phyloP scores from a whole-genome alignment of 345 rosid species.

The Toxicodendron radicans region DNA sequence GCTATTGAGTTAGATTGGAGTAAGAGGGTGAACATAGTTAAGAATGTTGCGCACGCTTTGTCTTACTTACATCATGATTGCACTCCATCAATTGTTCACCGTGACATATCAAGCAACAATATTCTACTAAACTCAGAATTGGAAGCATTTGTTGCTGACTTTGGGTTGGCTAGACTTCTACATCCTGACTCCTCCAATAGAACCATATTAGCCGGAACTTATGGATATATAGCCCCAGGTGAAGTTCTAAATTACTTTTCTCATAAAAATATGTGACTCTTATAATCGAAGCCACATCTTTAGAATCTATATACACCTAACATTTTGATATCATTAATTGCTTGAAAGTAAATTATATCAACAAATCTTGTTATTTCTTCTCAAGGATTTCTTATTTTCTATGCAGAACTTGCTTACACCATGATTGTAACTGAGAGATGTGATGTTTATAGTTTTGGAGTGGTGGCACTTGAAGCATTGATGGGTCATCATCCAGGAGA shows the following conservation, averaged over 20 bases:
- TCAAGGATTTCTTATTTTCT: no score
- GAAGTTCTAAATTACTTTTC: neutral
- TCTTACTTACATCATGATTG: neutral
- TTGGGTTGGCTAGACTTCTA: constrained; percentile 19
- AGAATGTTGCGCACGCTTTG: constrained; percentile 11
- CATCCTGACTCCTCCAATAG: constrained; percentile 15
- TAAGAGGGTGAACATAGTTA: constrained; percentile 15
- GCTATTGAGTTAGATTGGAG: constrained; percentile 18
- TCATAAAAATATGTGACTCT: neutral
- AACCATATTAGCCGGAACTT: constrained; percentile 12
- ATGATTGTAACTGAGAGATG: neutral
- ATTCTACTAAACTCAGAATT: neutral
- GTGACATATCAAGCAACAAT: neutral
- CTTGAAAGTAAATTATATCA: neutral
- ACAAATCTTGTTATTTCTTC: no score
- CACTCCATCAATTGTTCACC: neutral
- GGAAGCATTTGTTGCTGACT: constrained; percentile 12
- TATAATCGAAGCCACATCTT: neutral
- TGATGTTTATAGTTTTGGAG: neutral
- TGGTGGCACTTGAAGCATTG: neutral
- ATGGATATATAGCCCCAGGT: constrained; percentile 23
- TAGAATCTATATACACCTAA: neutral
- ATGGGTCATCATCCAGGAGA: neutral
- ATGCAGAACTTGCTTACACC: neutral
- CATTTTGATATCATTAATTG: neutral